A percentile compares a stretch with the other conserved stretches of the same genome.
These are phyloP conservation scores for Boletellus ananiceps DNA, from an alignment of 768 basidiomycete genomes.

Conservation along the genomic window DNA sequence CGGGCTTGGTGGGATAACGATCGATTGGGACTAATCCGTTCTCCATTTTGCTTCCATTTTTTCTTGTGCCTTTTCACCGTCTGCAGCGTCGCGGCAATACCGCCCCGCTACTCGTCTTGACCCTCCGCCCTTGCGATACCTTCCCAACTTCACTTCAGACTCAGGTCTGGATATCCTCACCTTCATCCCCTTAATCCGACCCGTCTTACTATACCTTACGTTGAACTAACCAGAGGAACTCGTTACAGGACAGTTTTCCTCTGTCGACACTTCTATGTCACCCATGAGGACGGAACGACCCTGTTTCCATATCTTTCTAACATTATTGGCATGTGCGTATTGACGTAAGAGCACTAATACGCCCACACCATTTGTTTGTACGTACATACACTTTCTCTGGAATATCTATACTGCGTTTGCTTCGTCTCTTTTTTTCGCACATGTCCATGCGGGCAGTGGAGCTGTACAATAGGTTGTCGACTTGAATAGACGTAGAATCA, in stretches of 20 bases:
- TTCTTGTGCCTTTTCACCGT: constrained; percentile 1
- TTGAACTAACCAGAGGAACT: constrained; percentile 23
- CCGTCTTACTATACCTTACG: constrained; percentile 24
- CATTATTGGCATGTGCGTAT: constrained; percentile 20
- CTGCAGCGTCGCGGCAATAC: background rate
- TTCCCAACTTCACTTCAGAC: background rate
- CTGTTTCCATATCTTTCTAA: constrained; percentile 20
- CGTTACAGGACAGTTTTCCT: constrained; percentile 19
- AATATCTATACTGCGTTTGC: background rate
- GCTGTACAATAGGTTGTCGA: constrained; percentile 8
- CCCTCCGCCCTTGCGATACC: constrained; percentile 23
- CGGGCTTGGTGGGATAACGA: constrained; percentile 64
- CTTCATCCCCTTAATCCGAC: constrained; percentile 4
- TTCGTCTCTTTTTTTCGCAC: background rate
- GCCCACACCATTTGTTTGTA: constrained; percentile 15
- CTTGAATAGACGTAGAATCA: too few species aligned
- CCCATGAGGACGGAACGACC: constrained; percentile 15
- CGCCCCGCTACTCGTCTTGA: background rate
- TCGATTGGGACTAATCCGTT: constrained; percentile 66
- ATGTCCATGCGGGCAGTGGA: background rate
- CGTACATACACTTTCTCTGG: constrained; percentile 9
- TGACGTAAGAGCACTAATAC: background rate
- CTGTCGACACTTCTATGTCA: constrained; percentile 11
- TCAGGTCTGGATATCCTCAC: constrained; percentile 8
- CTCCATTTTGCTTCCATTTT: background rate